Evolutionary conservation across 2,329 filamentous ascomycete species (phyloP).

Genomic region (Basipetospora chlamydospora): DNA sequence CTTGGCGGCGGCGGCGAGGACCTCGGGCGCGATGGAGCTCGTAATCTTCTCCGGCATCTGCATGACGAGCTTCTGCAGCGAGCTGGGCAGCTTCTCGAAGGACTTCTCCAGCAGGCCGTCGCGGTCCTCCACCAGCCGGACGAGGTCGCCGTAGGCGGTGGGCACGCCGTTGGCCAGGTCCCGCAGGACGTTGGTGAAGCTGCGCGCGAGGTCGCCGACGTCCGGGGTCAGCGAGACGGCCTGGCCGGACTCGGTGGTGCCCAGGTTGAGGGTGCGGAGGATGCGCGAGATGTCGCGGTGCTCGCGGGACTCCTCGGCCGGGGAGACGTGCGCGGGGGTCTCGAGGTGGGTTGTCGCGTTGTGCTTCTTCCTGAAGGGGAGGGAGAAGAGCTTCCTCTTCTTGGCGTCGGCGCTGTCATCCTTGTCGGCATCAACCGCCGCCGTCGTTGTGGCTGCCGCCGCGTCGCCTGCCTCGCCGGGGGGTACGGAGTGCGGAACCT

Average conservation of each 20-base stretch:
- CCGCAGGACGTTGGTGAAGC: conserved; percentile 82
- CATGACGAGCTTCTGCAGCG: conserved; percentile 75
- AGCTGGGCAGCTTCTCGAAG: conserved; percentile 56
- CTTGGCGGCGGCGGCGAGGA: conserved; percentile 66
- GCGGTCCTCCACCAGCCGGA: conserved; percentile 42
- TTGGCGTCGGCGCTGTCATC: conserved; percentile 14
- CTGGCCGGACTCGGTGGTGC: conserved; percentile 65
- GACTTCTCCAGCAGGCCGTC: conserved; percentile 44
- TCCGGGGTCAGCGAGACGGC: conserved; percentile 76
- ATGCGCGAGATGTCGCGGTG: conserved; percentile 63
- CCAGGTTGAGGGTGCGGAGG: conserved; percentile 72
- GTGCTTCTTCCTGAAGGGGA: conserved; percentile 25
- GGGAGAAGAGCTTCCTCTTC: conserved; percentile 19
- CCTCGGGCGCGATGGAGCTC: conserved; percentile 59
- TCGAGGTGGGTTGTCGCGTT: conserved; percentile 17
- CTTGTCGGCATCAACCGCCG: conserved; percentile 16
- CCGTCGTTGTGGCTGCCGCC: conserved; percentile 8
- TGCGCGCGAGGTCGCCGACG: conserved; percentile 63
- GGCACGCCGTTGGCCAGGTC: conserved; percentile 87
- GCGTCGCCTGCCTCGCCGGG: conserved; percentile 15
- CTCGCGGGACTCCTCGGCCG: conserved; percentile 30
- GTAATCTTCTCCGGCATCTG: conserved; percentile 73
- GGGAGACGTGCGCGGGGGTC: conserved; percentile 22
- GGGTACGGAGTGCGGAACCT: conserved; percentile 11
- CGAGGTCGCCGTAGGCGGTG: conserved; percentile 85